phyloP scores from a whole-genome alignment of 2,329 filamentous ascomycete species.

The Pyricularia sp. region DNA sequence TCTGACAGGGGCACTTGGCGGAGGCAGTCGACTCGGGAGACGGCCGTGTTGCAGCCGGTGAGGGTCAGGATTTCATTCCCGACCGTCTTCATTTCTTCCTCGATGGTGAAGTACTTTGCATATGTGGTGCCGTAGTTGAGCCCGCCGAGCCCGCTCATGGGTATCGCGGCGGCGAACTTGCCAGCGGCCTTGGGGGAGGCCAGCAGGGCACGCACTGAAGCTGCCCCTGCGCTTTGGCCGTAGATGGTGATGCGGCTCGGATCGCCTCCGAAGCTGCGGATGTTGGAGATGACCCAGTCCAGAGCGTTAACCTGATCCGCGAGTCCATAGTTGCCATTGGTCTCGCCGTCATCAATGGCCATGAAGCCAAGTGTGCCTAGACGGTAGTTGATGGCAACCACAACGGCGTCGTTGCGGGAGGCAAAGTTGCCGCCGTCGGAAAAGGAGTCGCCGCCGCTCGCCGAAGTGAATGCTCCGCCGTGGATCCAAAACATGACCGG shows the following conservation, averaged over 20 bases:
- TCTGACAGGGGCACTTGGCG: conserved; percentile 29
- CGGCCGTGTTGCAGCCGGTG: conserved; percentile 36
- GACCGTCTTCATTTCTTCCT: conserved; percentile 32
- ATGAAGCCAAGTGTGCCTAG: conserved; percentile 45
- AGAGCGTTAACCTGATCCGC: conserved; percentile 35
- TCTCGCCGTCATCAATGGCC: conserved; percentile 31
- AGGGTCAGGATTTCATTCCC: conserved; percentile 37
- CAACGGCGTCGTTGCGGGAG: conserved; percentile 44
- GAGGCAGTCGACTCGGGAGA: conserved; percentile 39
- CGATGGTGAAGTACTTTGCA: conserved; percentile 43
- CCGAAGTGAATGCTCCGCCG: conserved; percentile 42
- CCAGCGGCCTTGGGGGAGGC: conserved; percentile 31
- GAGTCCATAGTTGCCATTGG: conserved; percentile 35
- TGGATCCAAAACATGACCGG: conserved; percentile 27
- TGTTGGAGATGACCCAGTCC: conserved; percentile 37
- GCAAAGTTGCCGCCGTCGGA: conserved; percentile 43
- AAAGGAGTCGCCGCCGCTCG: conserved; percentile 23
- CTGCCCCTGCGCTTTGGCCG: conserved; percentile 40
- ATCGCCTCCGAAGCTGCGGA: conserved; percentile 41
- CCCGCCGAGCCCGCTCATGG: conserved; percentile 26
- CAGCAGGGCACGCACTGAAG: conserved; percentile 35
- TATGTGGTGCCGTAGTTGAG: conserved; percentile 43
- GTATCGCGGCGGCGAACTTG: conserved; percentile 34
- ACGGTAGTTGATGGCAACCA: conserved; percentile 48
- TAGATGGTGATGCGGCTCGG: conserved; percentile 42